Evolutionary conservation across 768 basidiomycete genomes (phyloP).

Genomic region (Suillus decipiens): DNA sequence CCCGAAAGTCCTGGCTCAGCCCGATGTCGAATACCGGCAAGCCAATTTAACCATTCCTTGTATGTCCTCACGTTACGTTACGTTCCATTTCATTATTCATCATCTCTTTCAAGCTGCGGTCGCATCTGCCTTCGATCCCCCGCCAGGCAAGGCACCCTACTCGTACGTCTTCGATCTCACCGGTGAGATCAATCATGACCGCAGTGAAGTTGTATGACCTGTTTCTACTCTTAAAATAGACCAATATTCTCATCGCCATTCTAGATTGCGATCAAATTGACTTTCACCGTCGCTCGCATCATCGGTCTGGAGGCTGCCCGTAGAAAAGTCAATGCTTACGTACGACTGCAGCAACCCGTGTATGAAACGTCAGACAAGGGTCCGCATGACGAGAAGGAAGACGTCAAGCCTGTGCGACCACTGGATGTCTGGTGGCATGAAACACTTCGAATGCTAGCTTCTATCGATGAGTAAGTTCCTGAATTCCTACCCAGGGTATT

Average conservation of each 20-base stretch:
- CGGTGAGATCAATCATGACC: conserved; percentile 76
- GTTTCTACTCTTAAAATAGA: background rate
- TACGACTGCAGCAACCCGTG: conserved; percentile 76
- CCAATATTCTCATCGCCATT: conserved; percentile 12
- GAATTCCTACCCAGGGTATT: conserved; percentile 1
- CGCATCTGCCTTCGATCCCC: conserved; percentile 67
- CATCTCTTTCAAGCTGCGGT: conserved; percentile 55
- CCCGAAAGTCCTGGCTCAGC: conserved; percentile 63
- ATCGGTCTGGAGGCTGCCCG: conserved; percentile 80
- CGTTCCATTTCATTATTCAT: conserved; percentile 17
- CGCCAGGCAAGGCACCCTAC: conserved; percentile 67
- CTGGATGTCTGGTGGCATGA: conserved; percentile 91
- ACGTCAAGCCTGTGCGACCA: conserved; percentile 67
- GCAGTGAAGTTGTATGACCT: conserved; percentile 66
- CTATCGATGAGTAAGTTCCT: conserved; percentile 63
- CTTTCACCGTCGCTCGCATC: conserved; percentile 65
- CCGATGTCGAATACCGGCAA: conserved; percentile 78
- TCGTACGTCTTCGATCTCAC: conserved; percentile 85
- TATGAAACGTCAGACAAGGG: conserved; percentile 75
- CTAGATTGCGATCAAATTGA: conserved; percentile 78
- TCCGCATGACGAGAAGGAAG: conserved; percentile 68
- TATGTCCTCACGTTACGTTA: conserved; percentile 35
- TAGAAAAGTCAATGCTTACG: conserved; percentile 75
- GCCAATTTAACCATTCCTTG: conserved; percentile 75
- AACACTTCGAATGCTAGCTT: conserved; percentile 70